A percentile compares a stretch with the other conserved stretches of the same genome.
These are phyloP conservation scores for Geotrichum siamense DNA, from an alignment of 1,139 yeast genomes.

Conservation along the genomic window DNA sequence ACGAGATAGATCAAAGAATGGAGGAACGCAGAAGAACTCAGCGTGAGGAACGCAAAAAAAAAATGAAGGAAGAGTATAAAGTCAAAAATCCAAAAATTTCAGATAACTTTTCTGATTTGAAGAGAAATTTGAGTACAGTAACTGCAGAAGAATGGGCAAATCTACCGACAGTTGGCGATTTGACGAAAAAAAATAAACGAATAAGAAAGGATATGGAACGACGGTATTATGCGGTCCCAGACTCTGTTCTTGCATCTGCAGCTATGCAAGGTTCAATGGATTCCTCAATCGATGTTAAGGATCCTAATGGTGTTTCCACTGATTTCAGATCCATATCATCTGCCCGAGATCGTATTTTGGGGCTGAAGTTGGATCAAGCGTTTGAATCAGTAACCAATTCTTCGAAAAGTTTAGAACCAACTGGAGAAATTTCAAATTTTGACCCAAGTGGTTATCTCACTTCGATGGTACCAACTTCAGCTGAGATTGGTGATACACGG, in stretches of 20 bases:
- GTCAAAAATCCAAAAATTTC: slow-evolving; percentile 34
- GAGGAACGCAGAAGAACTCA: slow-evolving; percentile 36
- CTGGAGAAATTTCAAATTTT: slow-evolving; percentile 23
- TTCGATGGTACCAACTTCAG: slow-evolving; percentile 29
- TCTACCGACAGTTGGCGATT: slow-evolving; percentile 84
- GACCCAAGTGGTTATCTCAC: slow-evolving; percentile 40
- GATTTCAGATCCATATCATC: slow-evolving; percentile 46
- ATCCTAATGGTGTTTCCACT: slow-evolving; percentile 33
- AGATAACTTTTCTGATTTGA: slow-evolving; percentile 51
- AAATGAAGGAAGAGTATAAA: slow-evolving; percentile 25
- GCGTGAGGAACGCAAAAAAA: slow-evolving; percentile 33
- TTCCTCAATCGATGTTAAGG: slow-evolving; percentile 35
- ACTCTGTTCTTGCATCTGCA: slow-evolving; percentile 43
- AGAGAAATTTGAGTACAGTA: slow-evolving; percentile 52
- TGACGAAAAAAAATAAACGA: slow-evolving; percentile 74
- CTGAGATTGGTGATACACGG: slow-evolving; percentile 46
- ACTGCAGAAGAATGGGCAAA: slow-evolving; percentile 70
- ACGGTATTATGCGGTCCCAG: slow-evolving; percentile 80
- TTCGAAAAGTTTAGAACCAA: slow-evolving; percentile 20
- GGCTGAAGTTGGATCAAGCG: slow-evolving; percentile 42
- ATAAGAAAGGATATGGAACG: slow-evolving; percentile 57
- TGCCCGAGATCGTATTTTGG: slow-evolving; percentile 49
- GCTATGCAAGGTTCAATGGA: slow-evolving; percentile 34
- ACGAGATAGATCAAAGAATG: slow-evolving; percentile 54
- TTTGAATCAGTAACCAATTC: slow-evolving; percentile 4